Percentiles rank a stretch among this genome's conserved stretches.
Evolutionary conservation across 352 stramenopile species (phyloP).

Genomic region (Phytophthora foliorum): DNA sequence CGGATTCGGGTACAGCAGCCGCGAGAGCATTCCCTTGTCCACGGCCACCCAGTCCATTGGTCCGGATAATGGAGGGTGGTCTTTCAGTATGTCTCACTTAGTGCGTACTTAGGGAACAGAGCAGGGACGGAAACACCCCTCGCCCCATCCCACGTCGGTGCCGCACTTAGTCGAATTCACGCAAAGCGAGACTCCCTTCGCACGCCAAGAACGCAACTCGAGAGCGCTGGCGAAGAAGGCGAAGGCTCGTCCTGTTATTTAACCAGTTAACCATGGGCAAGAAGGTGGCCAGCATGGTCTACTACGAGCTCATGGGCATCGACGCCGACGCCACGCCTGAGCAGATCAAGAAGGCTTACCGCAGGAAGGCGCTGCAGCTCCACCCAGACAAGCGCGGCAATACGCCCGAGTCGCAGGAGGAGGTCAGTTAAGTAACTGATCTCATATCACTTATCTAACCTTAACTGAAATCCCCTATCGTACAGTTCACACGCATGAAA

Average conservation of each 20-base stretch:
- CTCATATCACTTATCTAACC: too few relatives aligned
- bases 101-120: slow-evolving; percentile 8
- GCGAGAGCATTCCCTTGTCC: slow-evolving; percentile 77
- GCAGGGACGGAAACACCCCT: slow-evolving; percentile 22
- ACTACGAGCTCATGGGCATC: slow-evolving; percentile 90
- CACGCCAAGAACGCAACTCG: slow-evolving; percentile 20
- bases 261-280: slow-evolving; percentile 36
- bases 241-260: not conserved
- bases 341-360: slow-evolving; percentile 95
- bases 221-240: slow-evolving; percentile 8
- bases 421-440: slow-evolving; percentile 41
- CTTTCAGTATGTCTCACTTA: slow-evolving; percentile 27
- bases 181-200: slow-evolving; percentile 21
- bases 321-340: slow-evolving; percentile 75
- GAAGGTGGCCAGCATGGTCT: slow-evolving; percentile 76
- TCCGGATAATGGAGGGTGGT: slow-evolving; percentile 9
- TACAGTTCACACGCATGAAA: slow-evolving; percentile 92
- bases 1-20: slow-evolving; percentile 85
- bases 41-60: slow-evolving; percentile 59
- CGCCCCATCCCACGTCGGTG: slow-evolving; percentile 21
- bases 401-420: slow-evolving; percentile 83
- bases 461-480: not conserved
- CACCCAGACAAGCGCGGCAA: slow-evolving; percentile 93
- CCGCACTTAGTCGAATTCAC: slow-evolving; percentile 32
- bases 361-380: slow-evolving; percentile 91